Evolutionary conservation across 2,329 filamentous ascomycete genomes (phyloP), one percentile per base, ranked within the genome.

Genomic region (Epichloe scottii): DNA sequence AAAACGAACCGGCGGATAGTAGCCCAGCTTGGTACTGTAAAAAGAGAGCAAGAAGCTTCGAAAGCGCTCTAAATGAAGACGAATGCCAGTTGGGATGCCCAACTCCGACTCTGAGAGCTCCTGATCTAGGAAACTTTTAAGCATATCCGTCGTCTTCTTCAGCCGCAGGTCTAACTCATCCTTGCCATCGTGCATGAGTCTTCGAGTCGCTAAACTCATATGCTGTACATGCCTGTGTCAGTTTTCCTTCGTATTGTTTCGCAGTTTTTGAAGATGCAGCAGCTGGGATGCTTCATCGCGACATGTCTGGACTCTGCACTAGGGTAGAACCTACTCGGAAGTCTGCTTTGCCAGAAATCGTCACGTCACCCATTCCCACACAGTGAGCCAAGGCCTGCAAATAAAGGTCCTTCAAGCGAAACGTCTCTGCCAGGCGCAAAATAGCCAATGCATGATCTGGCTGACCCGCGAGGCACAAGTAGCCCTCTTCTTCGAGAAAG

Each of bases 301-400:
- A 12, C 23, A 15, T 21, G 21, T 21, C 21, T 21, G 3, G 21
- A 21, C 21, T 21, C 21, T 21, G 3, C 21, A 3, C 21, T 3
- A 3, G 21, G 21, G 8, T 26, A 26, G 48, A 48, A 67, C 77
- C 58, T 68, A 84, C 82, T 63, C 76, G 69, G 54, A 81, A 86
- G 55, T 86, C 85, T 1, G 74, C 63, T 56, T 75, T 78, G 5
- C 67, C 60, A 40, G 72, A 69, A 5, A 90, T 55, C 26, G 8
- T 10, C 26, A 71, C 70, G 19, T 85, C 78, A 53, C 77, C 78
- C 86, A 91, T 89, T 42, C 87, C 87, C 37, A 85, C 83, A 60
- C 86, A 89, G 60, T 93, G 87, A 14, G 78, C 75, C 65, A 90
- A 89, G 0, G 87, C 82, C 59, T 87, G 77, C 11, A 82, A 75